Evolutionary conservation across 306 rosid species (phyloP), one percentile per base, ranked within the genome.

Genomic region (Inga oerstediana): DNA sequence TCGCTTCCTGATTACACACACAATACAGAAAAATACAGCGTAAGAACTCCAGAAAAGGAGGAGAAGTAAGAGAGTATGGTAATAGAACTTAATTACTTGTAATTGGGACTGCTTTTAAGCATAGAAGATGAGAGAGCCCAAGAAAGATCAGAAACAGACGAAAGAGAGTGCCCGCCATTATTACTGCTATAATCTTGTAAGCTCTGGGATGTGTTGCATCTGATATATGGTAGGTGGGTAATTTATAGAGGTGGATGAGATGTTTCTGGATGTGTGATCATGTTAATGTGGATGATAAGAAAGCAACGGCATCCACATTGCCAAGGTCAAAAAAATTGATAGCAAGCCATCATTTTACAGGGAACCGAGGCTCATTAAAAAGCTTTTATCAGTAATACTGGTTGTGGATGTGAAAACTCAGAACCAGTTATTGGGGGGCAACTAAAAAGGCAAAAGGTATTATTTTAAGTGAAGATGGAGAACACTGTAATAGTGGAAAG

Each of bases 51-150:
- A 10, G 45, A 67, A 59, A 67, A 68, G 35, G 78, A 7, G 68
- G 75, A 61, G 69, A 34, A 37, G 54, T 67, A 27, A 24, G 37
- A 79, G 74, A 85, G 30, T 20, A 71, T 22, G 45, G 12, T 19
- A 34, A 66, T 7, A 44, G 39, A 83, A 74, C 39, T 87, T 91
- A 93, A 96, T 92, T 88, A 72, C 76, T 72, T 44, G 97, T 87
- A 72, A 86, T 80, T 45, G 98, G 99, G 84, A 91, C 89, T 78
- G 94, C 97, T 78, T 87, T 88, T 62, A 88, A 86, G 89, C 77
- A 80, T 30, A 85, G 20, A 44, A 92, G 91, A 79, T 83, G 88
- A 80, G 88, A 90, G 83, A 93, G 73, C 49, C 88, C 88, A 10
- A 93, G 84, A 43, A 88, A 68, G 45, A 96, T 76, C 61, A 96